Evolutionary conservation across 164 flowering plant genomes (phyloP).

Genomic region (Aristolochia californica): DNA sequence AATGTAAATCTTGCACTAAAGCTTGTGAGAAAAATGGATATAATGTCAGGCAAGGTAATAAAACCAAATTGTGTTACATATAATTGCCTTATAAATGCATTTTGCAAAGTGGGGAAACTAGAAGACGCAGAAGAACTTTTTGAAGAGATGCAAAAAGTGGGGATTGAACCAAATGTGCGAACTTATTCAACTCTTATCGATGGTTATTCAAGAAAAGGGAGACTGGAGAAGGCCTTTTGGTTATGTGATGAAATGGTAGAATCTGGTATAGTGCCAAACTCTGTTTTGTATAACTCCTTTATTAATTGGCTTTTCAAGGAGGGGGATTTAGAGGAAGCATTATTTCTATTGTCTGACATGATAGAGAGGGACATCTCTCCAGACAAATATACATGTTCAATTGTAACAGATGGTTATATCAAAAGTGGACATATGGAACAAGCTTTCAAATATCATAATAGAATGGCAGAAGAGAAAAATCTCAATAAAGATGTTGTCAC

Average conservation of each 20-base stretch:
- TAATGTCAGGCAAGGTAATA: slow-evolving; percentile 20
- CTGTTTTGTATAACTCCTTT: slow-evolving; percentile 30
- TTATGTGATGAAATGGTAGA: slow-evolving; percentile 34
- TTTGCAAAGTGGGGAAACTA: slow-evolving; percentile 26
- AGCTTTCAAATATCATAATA: slow-evolving; percentile 20
- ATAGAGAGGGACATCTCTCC: slow-evolving; percentile 21
- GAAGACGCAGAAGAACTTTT: slow-evolving; percentile 20
- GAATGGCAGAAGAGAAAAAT: slow-evolving; percentile 13
- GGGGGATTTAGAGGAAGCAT: slow-evolving; percentile 35
- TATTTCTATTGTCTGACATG: slow-evolving; percentile 28
- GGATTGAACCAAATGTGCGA: slow-evolving; percentile 24
- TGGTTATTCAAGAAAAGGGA: slow-evolving; percentile 31
- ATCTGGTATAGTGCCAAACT: slow-evolving; percentile 26
- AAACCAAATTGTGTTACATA: slow-evolving; percentile 27
- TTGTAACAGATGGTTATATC: slow-evolving; percentile 25
- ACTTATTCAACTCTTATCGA: slow-evolving; percentile 39
- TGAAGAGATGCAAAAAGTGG: slow-evolving; percentile 19
- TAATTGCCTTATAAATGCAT: slow-evolving; percentile 36
- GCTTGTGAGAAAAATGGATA: slow-evolving; percentile 24
- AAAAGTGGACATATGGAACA: slow-evolving; percentile 23
- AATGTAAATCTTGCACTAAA: slow-evolving; percentile 23
- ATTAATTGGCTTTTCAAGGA: slow-evolving; percentile 31
- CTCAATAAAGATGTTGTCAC: slow-evolving; percentile 19
- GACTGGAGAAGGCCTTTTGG: slow-evolving; percentile 23
- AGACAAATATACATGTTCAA: slow-evolving; percentile 30